Base-by-base conservation (phyloP, 2,329 filamentous ascomycete genomes). In the Leptographium wingfieldii region DNA sequence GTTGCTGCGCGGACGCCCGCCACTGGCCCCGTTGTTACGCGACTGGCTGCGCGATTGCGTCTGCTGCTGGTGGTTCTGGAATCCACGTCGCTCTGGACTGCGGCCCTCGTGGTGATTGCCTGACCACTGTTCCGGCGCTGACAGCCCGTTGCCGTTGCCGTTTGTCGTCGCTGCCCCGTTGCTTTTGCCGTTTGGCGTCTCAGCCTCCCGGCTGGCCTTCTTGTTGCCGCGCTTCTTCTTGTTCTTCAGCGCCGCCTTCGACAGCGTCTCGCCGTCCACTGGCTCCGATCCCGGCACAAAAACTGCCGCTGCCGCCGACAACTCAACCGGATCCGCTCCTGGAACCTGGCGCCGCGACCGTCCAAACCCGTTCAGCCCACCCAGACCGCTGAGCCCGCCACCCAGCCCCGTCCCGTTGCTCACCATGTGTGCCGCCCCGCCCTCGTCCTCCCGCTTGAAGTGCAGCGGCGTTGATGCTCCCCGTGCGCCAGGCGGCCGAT, bases 361-460 rank as follows among this genome's bases (percentile, higher is more conserved):
- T 54, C 84, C 91, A 68, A 96, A 96, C n/a, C 88, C 90, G 68
- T 92, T 95, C 55, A 84, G 76, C 29, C 82, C 79, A 48, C 84
- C 87, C 81, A 57, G 22, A n/a, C 59, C 43, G 52, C 56, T 40
- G 11, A 35, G 59, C 1, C 54, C 46, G 25, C 54, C 46, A 16
- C 29, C 38, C 25, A 85, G 80, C n/a, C 84, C 84, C 3, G 86
- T 81, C 33, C 90, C 90, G 65, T 94, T 92, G 72, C 88, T 86
- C 66, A 84, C 80, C 61, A 90, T 77, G 69, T 92, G 95, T 7
- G 92, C 92, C 10, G 70, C 88, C 58, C 94, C 94, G 58, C 94
- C 94, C 74, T 99, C 90, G 65, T 99, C 94, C 73, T 99, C 94
- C 61, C 94, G 90, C 80, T 95, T 95, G 79, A 97, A 99, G 67